Conservation (phyloP, 2,329 filamentous ascomycete genomes). For the Elsinoe australis region DNA sequence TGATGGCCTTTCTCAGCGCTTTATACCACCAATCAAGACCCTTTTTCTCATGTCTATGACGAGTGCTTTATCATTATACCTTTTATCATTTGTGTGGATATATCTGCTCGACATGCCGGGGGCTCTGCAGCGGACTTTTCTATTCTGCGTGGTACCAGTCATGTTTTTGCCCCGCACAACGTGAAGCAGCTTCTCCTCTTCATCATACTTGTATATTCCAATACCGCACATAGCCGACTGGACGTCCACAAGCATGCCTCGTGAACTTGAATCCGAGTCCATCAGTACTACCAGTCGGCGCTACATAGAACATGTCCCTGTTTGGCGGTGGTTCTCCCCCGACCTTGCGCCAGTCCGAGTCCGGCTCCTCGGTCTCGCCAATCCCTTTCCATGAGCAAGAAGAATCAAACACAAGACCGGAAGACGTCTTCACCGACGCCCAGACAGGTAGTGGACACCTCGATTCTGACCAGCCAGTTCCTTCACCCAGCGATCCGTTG, state of each 20-base stretch:
- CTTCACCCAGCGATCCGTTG: no score
- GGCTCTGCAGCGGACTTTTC: not conserved
- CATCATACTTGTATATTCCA: no score
- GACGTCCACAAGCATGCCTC: no score
- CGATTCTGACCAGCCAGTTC: no score
- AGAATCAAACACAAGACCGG: not conserved
- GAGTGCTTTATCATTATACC: no score
- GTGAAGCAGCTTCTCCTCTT: no score
- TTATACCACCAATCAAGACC: constrained; percentile 16
- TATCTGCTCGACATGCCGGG: no score
- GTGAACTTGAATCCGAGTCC: no score
- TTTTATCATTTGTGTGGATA: no score
- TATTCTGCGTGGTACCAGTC: not conserved
- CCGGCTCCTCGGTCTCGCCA: constrained; percentile 13
- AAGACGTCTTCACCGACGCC: not conserved
- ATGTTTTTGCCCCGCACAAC: no score
- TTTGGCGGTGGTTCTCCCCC: constrained; percentile 8
- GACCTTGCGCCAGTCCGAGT: not conserved
- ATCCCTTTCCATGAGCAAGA: not conserved
- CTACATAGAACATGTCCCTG: constrained; percentile 3
- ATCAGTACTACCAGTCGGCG: no score
- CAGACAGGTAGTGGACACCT: not conserved
- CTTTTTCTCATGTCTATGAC: no score
- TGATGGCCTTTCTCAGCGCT: constrained; percentile 14
- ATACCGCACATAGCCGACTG: not conserved